These are phyloP conservation scores for Stellera chamaejasme DNA, from an alignment of 345 rosid species.

Conservation along the genomic window DNA sequence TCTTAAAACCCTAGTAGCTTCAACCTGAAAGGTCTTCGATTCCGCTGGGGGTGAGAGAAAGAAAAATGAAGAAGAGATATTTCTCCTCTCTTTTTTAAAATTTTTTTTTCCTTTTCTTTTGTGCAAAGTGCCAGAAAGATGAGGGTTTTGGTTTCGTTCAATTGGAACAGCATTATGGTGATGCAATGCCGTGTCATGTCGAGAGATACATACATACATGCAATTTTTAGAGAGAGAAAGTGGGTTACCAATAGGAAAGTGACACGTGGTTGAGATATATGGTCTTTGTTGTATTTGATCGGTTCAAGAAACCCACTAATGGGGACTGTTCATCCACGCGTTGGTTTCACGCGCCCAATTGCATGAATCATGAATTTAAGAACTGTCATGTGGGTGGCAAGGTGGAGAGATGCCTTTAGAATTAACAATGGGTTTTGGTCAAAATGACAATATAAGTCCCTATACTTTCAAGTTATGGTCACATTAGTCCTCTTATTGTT, in stretches of 20 bases:
- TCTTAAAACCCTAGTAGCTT: conserved; percentile 45
- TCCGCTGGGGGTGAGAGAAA: conserved; percentile 29
- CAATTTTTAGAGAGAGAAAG: conserved; percentile 13
- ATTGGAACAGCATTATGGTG: conserved; percentile 21
- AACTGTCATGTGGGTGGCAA: too few species aligned
- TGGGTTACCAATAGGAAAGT: conserved; percentile 4
- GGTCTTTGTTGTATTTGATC: conserved; percentile 65
- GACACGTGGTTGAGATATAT: conserved; percentile 41
- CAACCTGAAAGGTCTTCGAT: conserved; percentile 30
- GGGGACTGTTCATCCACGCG: conserved; percentile 25
- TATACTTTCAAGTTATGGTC: too few species aligned
- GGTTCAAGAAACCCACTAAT: conserved; percentile 44
- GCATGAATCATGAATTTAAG: not conserved
- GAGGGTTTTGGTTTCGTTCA: conserved; percentile 30
- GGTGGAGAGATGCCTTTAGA: too few species aligned
- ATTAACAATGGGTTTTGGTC: too few species aligned
- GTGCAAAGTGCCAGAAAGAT: conserved; percentile 13
- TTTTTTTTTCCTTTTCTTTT: conserved; percentile 28
- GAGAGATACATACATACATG: conserved; percentile 1
- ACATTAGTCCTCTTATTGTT: too few species aligned
- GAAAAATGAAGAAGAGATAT: conserved; percentile 17
- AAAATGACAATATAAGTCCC: too few species aligned
- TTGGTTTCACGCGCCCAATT: conserved; percentile 22
- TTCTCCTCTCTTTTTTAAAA: conserved; percentile 2
- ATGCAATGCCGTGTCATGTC: conserved; percentile 35